These are phyloP conservation scores for Linum lewisii DNA, from an alignment of 345 rosid species.

Conservation along the genomic window DNA sequence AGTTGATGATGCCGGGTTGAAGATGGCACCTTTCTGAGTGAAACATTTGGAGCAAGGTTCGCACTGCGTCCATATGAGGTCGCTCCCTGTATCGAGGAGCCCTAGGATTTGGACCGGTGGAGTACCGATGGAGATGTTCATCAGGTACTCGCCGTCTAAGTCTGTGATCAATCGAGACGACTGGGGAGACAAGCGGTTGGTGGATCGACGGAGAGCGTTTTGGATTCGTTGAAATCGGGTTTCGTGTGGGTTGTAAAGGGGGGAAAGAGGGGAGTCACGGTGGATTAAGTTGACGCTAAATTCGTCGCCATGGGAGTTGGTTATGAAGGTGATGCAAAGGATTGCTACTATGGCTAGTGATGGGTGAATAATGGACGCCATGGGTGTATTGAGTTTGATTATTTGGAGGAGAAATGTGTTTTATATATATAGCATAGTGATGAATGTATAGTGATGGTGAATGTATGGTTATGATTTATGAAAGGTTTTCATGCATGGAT, in stretches of 20 bases:
- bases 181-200: constrained; percentile 9
- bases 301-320: constrained; percentile 4
- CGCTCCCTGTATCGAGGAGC: constrained; percentile 18
- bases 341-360: no score
- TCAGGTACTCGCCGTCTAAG: constrained; percentile 7
- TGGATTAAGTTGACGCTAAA: constrained; percentile 22
- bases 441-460: no score
- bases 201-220: constrained; percentile 14
- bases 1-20: constrained; percentile 26
- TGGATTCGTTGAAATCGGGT: background rate
- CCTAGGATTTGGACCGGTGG: constrained; percentile 14
- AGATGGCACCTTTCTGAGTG: constrained; percentile 20
- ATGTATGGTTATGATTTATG: no score
- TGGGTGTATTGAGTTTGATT: no score
- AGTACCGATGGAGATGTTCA: constrained; percentile 21
- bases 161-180: background rate
- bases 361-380: no score
- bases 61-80: constrained; percentile 33
- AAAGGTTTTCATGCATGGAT: no score
- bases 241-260: constrained; percentile 14
- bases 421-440: no score
- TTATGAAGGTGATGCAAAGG: no score
- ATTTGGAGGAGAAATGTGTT: no score
- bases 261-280: constrained; percentile 26
- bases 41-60: no score